Evolutionary conservation across 2,329 filamentous ascomycete genomes (phyloP).

Genomic region (Trichoderma guizhouense): DNA sequence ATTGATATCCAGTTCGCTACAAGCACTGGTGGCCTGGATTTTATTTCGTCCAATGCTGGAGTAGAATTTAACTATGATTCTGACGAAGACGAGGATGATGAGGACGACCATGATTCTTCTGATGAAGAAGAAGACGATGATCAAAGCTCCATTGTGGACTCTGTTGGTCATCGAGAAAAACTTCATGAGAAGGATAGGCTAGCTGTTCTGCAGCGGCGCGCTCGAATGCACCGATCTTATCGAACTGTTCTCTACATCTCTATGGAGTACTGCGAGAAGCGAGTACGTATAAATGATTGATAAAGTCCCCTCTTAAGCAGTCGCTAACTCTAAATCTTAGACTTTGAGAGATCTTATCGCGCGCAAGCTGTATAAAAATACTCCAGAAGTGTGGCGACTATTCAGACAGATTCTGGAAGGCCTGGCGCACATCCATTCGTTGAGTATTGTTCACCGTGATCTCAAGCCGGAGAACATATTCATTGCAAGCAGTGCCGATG

Average conservation of each 20-base stretch:
- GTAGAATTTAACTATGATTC: conserved; percentile 74
- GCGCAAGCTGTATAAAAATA: conserved; percentile 68
- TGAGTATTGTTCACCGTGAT: conserved; percentile 92
- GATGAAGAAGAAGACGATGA: conserved; percentile 49
- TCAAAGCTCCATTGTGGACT: conserved; percentile 36
- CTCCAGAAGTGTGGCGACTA: conserved; percentile 80
- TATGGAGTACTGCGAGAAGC: conserved; percentile 97
- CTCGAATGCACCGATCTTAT: conserved; percentile 49
- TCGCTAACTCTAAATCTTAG: conserved; percentile 26
- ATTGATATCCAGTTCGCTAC: conserved; percentile 58
- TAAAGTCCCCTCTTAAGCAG: background rate
- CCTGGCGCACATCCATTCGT: conserved; percentile 80
- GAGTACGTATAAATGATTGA: conserved; percentile 46
- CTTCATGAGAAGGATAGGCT: conserved; percentile 34
- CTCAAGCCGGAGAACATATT: conserved; percentile 98
- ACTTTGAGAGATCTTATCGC: conserved; percentile 86
- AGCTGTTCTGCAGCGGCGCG: conserved; percentile 29
- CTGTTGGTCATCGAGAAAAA: conserved; percentile 27
- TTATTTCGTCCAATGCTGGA: conserved; percentile 82
- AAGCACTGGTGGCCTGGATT: conserved; percentile 82
- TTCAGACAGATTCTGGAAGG: conserved; percentile 91
- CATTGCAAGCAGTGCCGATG: conserved; percentile 66
- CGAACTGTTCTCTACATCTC: conserved; percentile 88
- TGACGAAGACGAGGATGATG: conserved; percentile 41
- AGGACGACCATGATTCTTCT: conserved; percentile 44